Evolutionary conservation across 1,139 yeast genomes (phyloP), one percentile per base, ranked within the genome.

Genomic region (Debaryomyces nepalensis): DNA sequence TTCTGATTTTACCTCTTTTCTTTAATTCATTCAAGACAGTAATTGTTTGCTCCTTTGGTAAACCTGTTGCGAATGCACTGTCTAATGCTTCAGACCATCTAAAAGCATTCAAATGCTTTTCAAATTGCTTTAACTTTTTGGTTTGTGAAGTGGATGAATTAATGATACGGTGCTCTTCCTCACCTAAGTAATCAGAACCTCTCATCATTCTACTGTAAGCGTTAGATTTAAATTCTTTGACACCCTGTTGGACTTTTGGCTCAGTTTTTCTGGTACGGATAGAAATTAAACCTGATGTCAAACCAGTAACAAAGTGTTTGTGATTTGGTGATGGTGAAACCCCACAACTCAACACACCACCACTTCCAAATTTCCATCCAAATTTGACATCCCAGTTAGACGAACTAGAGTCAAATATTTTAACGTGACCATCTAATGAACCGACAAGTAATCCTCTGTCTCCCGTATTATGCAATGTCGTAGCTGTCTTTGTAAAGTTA

Each of bases 401-500:
- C 19, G 84, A 75, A 26, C 81, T 69, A 26, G 88, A 81, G 64
- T 91, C 98, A 62, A 93, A 88, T 36, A 91, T 90, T 65, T 93
- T 93, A 45, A 93, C 97, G 63, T 93, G 99, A 12, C 99, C 99
- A 64, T 93, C 99, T 46, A 93, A 73, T 0, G 97, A 91, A 16
- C 98, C 97, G 6, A 96, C 97, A 39, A 93, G 66, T 40, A 93
- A 71, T 8, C 96, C 95, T 39, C 83, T 75, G 49, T 82, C 82
- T 37, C 81, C 83, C 3, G 85, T 79, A 54, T 84, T 78, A 51
- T 84, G 82, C 50, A 91, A 70, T 46, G 93, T 82, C 16, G 97
- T 90, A 27, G 93, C 97, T 1, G 97, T 87, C 64, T 93, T 93
- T 51, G 93, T 93, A 70, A 93, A 95, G 61, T 90, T 91, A 42